phyloP scores from a whole-genome alignment of 352 stramenopile genomes.

The Pythium sp. region DNA sequence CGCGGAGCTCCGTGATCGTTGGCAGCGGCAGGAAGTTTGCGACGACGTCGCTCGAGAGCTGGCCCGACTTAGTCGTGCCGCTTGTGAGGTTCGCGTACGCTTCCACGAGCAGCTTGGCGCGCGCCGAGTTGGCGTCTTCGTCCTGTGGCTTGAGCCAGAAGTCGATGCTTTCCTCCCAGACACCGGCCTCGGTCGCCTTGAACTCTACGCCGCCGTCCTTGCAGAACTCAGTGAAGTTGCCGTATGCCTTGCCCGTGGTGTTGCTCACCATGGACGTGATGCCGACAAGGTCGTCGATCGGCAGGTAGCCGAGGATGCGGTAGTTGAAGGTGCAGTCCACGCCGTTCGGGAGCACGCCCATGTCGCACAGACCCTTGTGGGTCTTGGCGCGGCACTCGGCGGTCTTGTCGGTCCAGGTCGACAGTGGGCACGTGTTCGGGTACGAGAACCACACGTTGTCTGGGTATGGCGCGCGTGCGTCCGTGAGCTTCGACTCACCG shows the following conservation, averaged over 20 bases:
- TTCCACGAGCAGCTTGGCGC: slow-evolving; percentile 45
- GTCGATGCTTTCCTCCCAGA: slow-evolving; percentile 52
- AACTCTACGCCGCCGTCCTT: slow-evolving; percentile 62
- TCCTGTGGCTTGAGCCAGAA: slow-evolving; percentile 75
- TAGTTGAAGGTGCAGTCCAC: slow-evolving; percentile 61
- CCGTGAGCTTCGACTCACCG: slow-evolving; percentile 31
- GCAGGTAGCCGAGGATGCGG: slow-evolving; percentile 58
- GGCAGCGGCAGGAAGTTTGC: slow-evolving; percentile 56
- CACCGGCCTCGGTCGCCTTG: slow-evolving; percentile 29
- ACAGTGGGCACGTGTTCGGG: slow-evolving; percentile 59
- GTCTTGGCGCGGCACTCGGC: slow-evolving; percentile 40
- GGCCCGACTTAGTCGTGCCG: slow-evolving; percentile 30
- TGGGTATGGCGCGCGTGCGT: slow-evolving; percentile 41
- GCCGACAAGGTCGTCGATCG: slow-evolving; percentile 73
- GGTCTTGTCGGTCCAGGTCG: slow-evolving; percentile 49
- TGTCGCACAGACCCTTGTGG: slow-evolving; percentile 50
- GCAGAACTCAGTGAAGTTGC: slow-evolving; percentile 67
- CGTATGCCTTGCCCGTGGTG: slow-evolving; percentile 42
- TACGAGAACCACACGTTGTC: slow-evolving; percentile 69
- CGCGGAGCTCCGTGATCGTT: slow-evolving; percentile 35
- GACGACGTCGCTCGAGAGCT: slow-evolving; percentile 30
- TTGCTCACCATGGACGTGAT: slow-evolving; percentile 68
- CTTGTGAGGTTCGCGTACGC: slow-evolving; percentile 56
- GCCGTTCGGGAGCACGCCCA: slow-evolving; percentile 54
- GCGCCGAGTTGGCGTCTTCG: slow-evolving; percentile 45